Percentiles rank a stretch among this genome's conserved stretches.
phyloP scores from a whole-genome alignment of 805 yeast genomes.

The Metschnikowia santaceciliae region DNA sequence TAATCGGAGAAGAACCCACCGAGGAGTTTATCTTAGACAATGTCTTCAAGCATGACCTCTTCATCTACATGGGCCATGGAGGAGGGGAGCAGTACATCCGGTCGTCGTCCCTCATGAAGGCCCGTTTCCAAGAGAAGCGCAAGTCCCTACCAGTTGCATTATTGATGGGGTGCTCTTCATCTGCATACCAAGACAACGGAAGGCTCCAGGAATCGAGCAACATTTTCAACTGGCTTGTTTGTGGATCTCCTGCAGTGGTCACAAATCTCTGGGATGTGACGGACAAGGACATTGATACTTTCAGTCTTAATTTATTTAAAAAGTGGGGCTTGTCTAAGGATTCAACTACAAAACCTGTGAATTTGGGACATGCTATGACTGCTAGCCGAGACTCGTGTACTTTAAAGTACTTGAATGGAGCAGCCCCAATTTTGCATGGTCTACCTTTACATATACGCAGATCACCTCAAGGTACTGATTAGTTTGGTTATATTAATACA shows the following conservation, averaged over 20 bases:
- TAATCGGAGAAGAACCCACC: slow-evolving; percentile 50
- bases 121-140: slow-evolving; percentile 24
- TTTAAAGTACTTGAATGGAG: slow-evolving; percentile 76
- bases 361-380: slow-evolving; percentile 55
- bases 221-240: slow-evolving; percentile 66
- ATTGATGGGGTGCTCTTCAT: slow-evolving; percentile 90
- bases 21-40: slow-evolving; percentile 49
- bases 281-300: slow-evolving; percentile 87
- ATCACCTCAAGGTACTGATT: not conserved
- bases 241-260: slow-evolving; percentile 78
- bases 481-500: not conserved
- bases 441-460: slow-evolving; percentile 49
- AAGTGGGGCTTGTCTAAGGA: slow-evolving; percentile 56
- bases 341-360: slow-evolving; percentile 12
- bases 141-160: slow-evolving; percentile 55
- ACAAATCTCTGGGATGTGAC: slow-evolving; percentile 97
- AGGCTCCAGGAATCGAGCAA: slow-evolving; percentile 72
- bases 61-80: slow-evolving; percentile 90
- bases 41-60: slow-evolving; percentile 42
- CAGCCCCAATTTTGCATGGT: slow-evolving; percentile 91
- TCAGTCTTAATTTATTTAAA: slow-evolving; percentile 57
- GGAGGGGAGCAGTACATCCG: slow-evolving; percentile 86
- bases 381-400: slow-evolving; percentile 65
- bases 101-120: slow-evolving; percentile 43
- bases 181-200: slow-evolving; percentile 55